phyloP scores from a whole-genome alignment of 805 yeast genomes.

The Zygosaccharomyces bailii region DNA sequence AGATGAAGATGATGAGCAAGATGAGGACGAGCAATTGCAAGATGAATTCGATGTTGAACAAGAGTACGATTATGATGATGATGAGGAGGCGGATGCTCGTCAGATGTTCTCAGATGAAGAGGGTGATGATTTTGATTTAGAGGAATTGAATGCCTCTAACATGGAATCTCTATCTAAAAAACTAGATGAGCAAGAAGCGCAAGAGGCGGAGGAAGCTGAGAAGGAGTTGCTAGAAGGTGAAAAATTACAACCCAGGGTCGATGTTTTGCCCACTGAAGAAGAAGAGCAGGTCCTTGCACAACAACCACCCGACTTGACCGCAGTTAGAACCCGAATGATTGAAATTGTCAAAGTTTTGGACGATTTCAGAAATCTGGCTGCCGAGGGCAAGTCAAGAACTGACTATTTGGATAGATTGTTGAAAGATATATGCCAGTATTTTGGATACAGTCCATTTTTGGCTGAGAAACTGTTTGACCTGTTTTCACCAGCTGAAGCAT shows the following conservation, averaged over 20 bases:
- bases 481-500: constrained; percentile 92
- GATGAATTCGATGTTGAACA: constrained; percentile 60
- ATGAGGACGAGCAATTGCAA: constrained; percentile 31
- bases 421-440: constrained; percentile 85
- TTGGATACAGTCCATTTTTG: constrained; percentile 86
- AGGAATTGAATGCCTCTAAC: constrained; percentile 70
- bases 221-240: constrained; percentile 58
- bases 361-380: constrained; percentile 76
- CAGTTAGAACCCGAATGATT: constrained; percentile 88
- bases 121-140: constrained; percentile 62
- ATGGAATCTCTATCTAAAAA: constrained; percentile 74
- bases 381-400: constrained; percentile 80
- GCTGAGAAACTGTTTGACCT: constrained; percentile 92
- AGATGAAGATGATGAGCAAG: constrained; percentile 28
- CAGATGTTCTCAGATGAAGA: constrained; percentile 85
- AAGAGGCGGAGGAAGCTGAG: constrained; percentile 61
- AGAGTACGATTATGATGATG: constrained; percentile 44
- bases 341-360: constrained; percentile 93
- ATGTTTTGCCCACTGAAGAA: constrained; percentile 66
- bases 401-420: constrained; percentile 77
- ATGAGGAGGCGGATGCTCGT: constrained; percentile 39
- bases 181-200: constrained; percentile 57
- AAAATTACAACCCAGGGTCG: constrained; percentile 66
- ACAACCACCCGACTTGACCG: constrained; percentile 70
- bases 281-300: constrained; percentile 55